Percentiles rank a stretch among this genome's conserved stretches.
These are phyloP conservation scores for Beta vulgaris DNA, from an alignment of 148 eudicot species.

Conservation along the genomic window DNA sequence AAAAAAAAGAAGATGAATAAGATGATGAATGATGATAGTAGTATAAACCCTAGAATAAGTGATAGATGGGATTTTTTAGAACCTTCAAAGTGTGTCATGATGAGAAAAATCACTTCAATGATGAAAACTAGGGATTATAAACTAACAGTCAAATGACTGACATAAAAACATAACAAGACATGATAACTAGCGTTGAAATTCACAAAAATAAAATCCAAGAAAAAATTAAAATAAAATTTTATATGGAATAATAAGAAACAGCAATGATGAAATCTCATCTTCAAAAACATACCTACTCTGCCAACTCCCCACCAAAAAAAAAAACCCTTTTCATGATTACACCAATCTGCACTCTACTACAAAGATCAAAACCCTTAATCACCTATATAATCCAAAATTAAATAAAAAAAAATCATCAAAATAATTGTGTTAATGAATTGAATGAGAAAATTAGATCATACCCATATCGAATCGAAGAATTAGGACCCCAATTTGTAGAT, in stretches of 20 bases:
- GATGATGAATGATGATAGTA: background rate
- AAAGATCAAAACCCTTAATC: conserved; percentile 15
- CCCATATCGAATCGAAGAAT: conserved; percentile 13
- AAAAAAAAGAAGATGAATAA: background rate
- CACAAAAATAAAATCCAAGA: background rate
- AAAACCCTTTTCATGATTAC: conserved; percentile 26
- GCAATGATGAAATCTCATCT: conserved; percentile 15
- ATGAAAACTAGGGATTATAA: conserved; percentile 31
- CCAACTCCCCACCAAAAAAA: background rate
- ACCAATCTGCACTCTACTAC: conserved; percentile 28
- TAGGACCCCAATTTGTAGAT: background rate
- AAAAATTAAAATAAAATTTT: background rate
- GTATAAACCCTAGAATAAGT: conserved; percentile 21
- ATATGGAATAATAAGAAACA: background rate
- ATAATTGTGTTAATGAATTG: background rate
- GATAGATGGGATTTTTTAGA: background rate
- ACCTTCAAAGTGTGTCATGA: conserved; percentile 25
- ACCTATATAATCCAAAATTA: background rate
- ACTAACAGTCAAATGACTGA: conserved; percentile 23
- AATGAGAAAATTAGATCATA: conserved; percentile 11
- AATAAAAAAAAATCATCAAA: background rate
- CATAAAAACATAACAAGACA: conserved; percentile 15
- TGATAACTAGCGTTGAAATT: conserved; percentile 35
- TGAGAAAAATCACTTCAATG: conserved; percentile 32
- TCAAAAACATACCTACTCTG: conserved; percentile 1